A percentile compares a stretch with the other conserved stretches of the same genome.
Evolutionary conservation across 2,329 filamentous ascomycete species (phyloP).

Genomic region (Aspergillus quadricinctus): DNA sequence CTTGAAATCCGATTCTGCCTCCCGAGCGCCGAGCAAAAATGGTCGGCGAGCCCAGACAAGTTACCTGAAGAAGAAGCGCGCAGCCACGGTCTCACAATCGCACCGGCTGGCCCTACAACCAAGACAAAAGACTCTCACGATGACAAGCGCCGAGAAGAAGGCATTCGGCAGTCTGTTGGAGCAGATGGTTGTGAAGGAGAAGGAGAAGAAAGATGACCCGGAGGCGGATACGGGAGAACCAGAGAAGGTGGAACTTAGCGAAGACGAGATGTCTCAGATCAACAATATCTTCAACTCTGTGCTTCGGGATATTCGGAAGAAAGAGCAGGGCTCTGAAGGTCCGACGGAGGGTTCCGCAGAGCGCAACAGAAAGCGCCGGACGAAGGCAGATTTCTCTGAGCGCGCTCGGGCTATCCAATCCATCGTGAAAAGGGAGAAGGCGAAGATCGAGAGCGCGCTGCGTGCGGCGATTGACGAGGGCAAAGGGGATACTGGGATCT

Average conservation of each 20-base stretch:
- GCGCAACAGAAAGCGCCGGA: neutral
- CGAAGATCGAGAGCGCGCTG: constrained; percentile 29
- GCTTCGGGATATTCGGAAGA: constrained; percentile 14
- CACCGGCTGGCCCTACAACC: too few species aligned
- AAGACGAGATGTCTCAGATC: constrained; percentile 22
- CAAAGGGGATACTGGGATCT: constrained; percentile 34
- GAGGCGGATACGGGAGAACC: neutral
- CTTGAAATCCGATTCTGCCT: neutral
- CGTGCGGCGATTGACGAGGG: constrained; percentile 22
- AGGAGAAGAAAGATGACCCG: neutral
- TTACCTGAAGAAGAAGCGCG: constrained; percentile 10
- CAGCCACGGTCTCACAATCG: constrained; percentile 5
- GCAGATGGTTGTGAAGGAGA: constrained; percentile 8
- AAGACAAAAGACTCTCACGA: constrained; percentile 4
- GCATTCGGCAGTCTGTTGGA: constrained; percentile 18
- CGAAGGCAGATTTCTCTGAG: too few species aligned
- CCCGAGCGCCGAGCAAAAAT: neutral
- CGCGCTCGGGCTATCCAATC: constrained; percentile 17
- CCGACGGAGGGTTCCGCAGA: neutral
- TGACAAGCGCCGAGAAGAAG: constrained; percentile 19
- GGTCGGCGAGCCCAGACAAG: neutral
- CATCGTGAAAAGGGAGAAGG: constrained; percentile 26
- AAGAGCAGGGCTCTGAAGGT: neutral
- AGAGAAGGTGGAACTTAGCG: constrained; percentile 5
- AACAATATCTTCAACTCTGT: constrained; percentile 22